Percentiles rank a stretch among this genome's conserved stretches.
Conservation (phyloP, 1,139 yeast genomes). For the Saccharomyces pastorianus region DNA sequence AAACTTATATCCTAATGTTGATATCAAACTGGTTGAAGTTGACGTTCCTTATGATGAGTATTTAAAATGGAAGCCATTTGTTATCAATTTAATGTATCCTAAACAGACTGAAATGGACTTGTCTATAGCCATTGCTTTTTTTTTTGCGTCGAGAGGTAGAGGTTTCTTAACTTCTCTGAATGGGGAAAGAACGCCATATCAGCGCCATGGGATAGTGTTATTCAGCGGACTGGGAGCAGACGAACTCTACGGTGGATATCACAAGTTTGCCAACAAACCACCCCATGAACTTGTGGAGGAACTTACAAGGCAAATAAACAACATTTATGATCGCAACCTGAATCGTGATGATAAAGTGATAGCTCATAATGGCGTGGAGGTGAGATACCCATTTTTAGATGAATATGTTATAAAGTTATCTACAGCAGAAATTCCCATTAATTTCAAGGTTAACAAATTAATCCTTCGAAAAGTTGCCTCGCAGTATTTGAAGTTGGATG, state of each 20-base stretch:
- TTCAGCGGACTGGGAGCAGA: conserved; percentile 97
- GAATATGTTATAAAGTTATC: conserved; percentile 50
- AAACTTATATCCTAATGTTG: conserved; percentile 33
- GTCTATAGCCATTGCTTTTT: conserved; percentile 89
- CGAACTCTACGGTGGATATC: conserved; percentile 89
- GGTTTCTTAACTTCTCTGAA: conserved; percentile 30
- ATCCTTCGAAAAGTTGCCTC: conserved; percentile 57
- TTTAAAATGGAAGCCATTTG: conserved; percentile 42
- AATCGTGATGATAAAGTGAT: conserved; percentile 90
- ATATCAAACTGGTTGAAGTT: conserved; percentile 52
- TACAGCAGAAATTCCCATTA: conserved; percentile 41
- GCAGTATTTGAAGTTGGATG: conserved; percentile 38
- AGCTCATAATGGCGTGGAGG: conserved; percentile 80
- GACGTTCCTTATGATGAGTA: conserved; percentile 67
- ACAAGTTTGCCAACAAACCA: conserved; percentile 33
- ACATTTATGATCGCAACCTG: conserved; percentile 70
- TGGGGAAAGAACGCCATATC: conserved; percentile 28
- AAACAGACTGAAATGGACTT: conserved; percentile 89
- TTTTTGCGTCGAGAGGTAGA: conserved; percentile 67
- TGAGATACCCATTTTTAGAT: conserved; percentile 83
- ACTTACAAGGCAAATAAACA: conserved; percentile 57
- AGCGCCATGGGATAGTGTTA: conserved; percentile 56
- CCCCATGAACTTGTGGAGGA: conserved; percentile 41
- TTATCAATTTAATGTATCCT: conserved; percentile 67
- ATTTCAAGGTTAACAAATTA: conserved; percentile 52